These are phyloP conservation scores for Forsythia viridissima DNA, from an alignment of 257 asterid genomes.

Conservation along the genomic window DNA sequence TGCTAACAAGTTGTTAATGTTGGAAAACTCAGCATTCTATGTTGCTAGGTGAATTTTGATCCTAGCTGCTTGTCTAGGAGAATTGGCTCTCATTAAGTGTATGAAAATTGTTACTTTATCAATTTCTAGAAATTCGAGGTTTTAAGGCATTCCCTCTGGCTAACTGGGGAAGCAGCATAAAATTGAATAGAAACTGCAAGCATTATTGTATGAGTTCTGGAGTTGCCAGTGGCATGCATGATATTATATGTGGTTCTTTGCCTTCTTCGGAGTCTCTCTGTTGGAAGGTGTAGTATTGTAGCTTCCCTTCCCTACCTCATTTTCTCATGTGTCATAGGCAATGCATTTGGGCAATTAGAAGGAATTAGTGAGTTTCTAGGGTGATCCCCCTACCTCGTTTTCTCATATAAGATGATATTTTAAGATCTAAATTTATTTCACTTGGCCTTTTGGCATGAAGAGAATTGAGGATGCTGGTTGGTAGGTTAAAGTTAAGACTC, in stretches of 20 bases:
- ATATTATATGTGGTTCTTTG: too few relatives aligned
- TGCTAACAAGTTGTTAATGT: slow-evolving; percentile 57
- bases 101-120: background rate
- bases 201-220: background rate
- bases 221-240: background rate
- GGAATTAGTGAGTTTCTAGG: too few relatives aligned
- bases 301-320: too few relatives aligned
- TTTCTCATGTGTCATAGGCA: too few relatives aligned
- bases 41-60: slow-evolving; percentile 49
- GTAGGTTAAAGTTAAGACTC: background rate
- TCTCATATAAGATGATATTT: too few relatives aligned
- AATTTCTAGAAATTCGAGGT: background rate
- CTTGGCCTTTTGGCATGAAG: too few relatives aligned
- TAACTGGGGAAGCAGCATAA: background rate
- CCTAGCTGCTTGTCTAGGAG: background rate
- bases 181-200: background rate
- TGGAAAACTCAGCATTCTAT: slow-evolving; percentile 56
- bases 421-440: too few relatives aligned
- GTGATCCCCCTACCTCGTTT: too few relatives aligned
- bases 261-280: too few relatives aligned
- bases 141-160: background rate
- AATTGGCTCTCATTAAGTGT: background rate
- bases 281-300: too few relatives aligned
- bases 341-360: too few relatives aligned
- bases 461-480: too few relatives aligned